Evolutionary conservation across 1,284 basidiomycete species (phyloP).

Genomic region (Xerocomus cyaneibrunnescens): DNA sequence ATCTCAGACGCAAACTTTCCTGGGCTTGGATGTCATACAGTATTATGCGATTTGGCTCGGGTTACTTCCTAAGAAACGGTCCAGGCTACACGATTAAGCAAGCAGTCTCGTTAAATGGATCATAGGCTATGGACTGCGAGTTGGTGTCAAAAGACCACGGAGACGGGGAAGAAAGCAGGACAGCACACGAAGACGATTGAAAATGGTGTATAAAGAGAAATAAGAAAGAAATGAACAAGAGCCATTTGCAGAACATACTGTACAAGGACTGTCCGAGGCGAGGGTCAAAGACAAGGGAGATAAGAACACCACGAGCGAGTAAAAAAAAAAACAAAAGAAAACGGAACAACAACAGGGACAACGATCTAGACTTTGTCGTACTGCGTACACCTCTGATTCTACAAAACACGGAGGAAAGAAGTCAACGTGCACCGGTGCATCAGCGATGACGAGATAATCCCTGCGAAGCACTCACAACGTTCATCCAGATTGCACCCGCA

Average conservation of each 20-base stretch:
- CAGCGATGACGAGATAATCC: constrained; percentile 33
- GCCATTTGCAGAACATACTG: constrained; percentile 22
- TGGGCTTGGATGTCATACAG: background rate
- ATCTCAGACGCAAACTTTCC: background rate
- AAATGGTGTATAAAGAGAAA: constrained; percentile 35
- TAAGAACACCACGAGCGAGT: constrained; percentile 3
- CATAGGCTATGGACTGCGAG: constrained; percentile 18
- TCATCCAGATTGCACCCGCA: constrained; percentile 42
- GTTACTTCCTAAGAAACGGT: background rate
- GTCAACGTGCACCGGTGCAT: constrained; percentile 22
- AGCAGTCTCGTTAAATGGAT: constrained; percentile 15
- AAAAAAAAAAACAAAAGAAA: constrained; percentile 2
- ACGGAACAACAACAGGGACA: background rate
- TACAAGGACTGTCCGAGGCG: constrained; percentile 24
- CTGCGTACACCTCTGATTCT: constrained; percentile 30
- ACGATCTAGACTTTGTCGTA: constrained; percentile 20
- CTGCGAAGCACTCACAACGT: constrained; percentile 35
- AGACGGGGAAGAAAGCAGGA: constrained; percentile 3
- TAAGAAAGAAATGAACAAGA: constrained; percentile 27
- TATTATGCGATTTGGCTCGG: background rate
- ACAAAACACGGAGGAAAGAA: constrained; percentile 5
- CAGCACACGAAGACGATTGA: constrained; percentile 6
- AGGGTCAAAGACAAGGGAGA: background rate
- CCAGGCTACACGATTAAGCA: constrained; percentile 20
- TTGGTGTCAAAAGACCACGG: background rate